phyloP scores from a whole-genome alignment of 768 basidiomycete genomes.

The Lactarius sanguifluus region DNA sequence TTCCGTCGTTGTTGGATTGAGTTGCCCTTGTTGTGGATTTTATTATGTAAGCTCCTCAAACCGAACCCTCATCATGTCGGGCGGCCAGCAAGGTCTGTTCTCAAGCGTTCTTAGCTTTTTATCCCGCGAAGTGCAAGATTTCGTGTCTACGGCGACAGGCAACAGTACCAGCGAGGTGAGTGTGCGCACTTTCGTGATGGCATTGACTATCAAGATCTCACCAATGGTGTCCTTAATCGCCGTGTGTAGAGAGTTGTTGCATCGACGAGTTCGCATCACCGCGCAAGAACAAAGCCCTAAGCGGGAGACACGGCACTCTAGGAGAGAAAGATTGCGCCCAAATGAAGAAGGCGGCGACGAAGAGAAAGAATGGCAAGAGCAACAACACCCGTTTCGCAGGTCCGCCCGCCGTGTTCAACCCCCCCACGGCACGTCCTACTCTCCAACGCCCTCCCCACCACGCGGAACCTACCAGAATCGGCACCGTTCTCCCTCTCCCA shows the following conservation, averaged over 20 bases:
- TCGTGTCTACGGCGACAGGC: constrained; percentile 66
- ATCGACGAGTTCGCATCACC: constrained; percentile 11
- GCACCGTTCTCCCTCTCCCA: constrained; percentile 9
- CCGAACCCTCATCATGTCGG: constrained; percentile 13
- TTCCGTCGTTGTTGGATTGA: not conserved
- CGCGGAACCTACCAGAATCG: not conserved
- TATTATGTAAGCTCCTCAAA: constrained; percentile 25
- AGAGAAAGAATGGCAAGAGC: constrained; percentile 16
- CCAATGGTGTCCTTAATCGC: not conserved
- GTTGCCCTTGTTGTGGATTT: constrained; percentile 9
- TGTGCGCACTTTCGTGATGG: not conserved
- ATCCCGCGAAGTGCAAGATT: constrained; percentile 67
- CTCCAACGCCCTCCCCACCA: constrained; percentile 13
- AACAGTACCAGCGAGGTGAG: constrained; percentile 30
- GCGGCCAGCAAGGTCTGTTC: constrained; percentile 43
- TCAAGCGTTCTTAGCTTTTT: constrained; percentile 69
- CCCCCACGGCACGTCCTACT: constrained; percentile 17
- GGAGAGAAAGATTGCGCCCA: constrained; percentile 4
- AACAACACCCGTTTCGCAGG: constrained; percentile 7
- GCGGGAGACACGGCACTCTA: constrained; percentile 1
- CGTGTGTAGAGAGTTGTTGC: not conserved
- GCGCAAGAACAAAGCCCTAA: not conserved
- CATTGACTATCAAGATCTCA: not conserved
- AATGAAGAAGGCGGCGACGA: not conserved
- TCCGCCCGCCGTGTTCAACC: constrained; percentile 8